Evolutionary conservation across 2,329 filamentous ascomycete species (phyloP).

Genomic region (Emydomyces testavorans): DNA sequence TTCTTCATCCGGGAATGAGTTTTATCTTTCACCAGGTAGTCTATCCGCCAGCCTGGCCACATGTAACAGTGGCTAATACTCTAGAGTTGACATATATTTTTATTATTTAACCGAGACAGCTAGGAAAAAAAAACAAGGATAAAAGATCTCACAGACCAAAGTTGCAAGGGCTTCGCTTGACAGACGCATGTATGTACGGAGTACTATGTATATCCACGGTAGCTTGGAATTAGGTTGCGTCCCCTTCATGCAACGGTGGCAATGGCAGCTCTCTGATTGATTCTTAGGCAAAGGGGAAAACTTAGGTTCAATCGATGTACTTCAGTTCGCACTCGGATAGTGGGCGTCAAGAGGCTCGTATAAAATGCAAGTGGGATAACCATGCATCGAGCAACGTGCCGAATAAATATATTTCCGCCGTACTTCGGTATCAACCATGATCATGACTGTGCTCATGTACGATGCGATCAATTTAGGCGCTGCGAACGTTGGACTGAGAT

Average conservation of each 20-base stretch:
- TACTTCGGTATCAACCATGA: too few relatives aligned
- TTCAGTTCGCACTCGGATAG: too few relatives aligned
- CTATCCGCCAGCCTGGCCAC: too few relatives aligned
- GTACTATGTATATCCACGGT: too few relatives aligned
- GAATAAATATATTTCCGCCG: too few relatives aligned
- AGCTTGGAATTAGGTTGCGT: background rate
- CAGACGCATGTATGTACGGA: background rate
- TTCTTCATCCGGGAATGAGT: too few relatives aligned
- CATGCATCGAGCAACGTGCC: too few relatives aligned
- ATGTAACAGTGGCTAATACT: too few relatives aligned
- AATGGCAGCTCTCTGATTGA: background rate
- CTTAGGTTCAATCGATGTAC: background rate
- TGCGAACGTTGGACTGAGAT: conserved; percentile 3
- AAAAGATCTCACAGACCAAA: background rate
- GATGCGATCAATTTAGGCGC: background rate
- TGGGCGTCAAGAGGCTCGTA: too few relatives aligned
- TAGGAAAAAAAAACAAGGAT: background rate
- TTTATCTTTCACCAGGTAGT: too few relatives aligned
- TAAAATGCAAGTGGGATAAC: too few relatives aligned
- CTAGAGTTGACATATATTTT: too few relatives aligned
- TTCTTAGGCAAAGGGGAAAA: conserved; percentile 5
- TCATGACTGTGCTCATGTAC: background rate
- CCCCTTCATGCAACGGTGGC: conserved; percentile 7
- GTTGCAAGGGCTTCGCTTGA: background rate
- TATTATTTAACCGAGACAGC: conserved; percentile 1